Evolutionary conservation across 768 basidiomycete species (phyloP).

Genomic region (Naganishia kalamii): DNA sequence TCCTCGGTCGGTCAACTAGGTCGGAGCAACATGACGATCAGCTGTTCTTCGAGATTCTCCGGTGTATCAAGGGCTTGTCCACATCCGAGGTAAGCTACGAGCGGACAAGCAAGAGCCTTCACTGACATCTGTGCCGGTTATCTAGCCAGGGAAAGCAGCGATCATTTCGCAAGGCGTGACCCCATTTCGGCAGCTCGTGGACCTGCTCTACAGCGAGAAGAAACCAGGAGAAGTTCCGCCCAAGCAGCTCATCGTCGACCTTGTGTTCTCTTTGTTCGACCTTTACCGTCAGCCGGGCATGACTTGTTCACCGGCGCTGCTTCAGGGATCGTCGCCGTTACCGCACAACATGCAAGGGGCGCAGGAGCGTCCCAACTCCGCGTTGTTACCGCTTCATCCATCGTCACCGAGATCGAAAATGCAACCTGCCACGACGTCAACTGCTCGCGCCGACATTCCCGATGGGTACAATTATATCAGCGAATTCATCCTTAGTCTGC

Average conservation of each 20-base stretch:
- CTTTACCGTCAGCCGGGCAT: slow-evolving; percentile 53
- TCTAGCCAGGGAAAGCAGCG: slow-evolving; percentile 74
- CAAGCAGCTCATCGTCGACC: slow-evolving; percentile 81
- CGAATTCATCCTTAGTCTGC: neutral
- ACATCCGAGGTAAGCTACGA: slow-evolving; percentile 51
- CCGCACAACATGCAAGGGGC: neutral
- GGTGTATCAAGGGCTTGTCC: slow-evolving; percentile 87
- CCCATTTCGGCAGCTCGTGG: slow-evolving; percentile 75
- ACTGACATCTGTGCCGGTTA: neutral
- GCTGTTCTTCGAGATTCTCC: slow-evolving; percentile 79
- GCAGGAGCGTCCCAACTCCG: neutral
- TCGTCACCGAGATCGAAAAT: neutral
- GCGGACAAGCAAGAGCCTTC: neutral
- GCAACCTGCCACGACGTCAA: too few relatives aligned
- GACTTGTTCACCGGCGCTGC: neutral
- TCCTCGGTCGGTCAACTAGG: slow-evolving; percentile 47
- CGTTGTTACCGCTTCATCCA: neutral
- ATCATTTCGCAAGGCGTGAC: slow-evolving; percentile 81
- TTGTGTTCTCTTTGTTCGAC: slow-evolving; percentile 80
- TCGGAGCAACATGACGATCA: slow-evolving; percentile 98
- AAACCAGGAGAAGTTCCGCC: slow-evolving; percentile 90
- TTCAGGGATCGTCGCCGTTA: neutral
- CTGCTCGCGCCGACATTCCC: neutral
- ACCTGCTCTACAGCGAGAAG: slow-evolving; percentile 90
- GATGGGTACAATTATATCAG: neutral